These are phyloP conservation scores for Elaeis guineensis DNA, from an alignment of 176 grass and related monocot species.

Conservation along the genomic window DNA sequence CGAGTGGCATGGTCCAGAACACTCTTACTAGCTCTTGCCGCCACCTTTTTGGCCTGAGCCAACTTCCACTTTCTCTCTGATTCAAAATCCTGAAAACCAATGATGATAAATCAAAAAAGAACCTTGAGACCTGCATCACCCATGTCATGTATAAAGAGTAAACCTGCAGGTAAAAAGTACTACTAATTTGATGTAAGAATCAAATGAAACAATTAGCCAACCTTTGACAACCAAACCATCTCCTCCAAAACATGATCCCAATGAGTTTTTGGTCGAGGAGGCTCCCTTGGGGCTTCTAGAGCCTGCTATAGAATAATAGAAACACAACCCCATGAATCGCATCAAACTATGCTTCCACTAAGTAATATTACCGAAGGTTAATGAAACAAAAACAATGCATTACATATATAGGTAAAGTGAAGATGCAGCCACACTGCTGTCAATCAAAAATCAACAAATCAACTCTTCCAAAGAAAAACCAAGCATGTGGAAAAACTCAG, in stretches of 20 bases:
- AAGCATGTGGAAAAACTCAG: no score
- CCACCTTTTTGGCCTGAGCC: slow-evolving; percentile 87
- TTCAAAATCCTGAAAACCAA: slow-evolving; percentile 71
- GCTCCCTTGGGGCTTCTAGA: slow-evolving; percentile 84
- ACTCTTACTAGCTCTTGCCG: slow-evolving; percentile 67
- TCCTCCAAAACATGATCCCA: slow-evolving; percentile 98
- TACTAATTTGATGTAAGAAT: no score
- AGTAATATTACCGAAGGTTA: no score
- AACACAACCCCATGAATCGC: background rate
- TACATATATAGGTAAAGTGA: no score
- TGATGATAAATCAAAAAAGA: slow-evolving; percentile 23
- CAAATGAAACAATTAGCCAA: slow-evolving; percentile 20
- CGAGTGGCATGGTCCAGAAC: slow-evolving; percentile 67
- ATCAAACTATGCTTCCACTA: background rate
- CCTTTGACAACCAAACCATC: slow-evolving; percentile 94
- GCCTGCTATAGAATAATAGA: slow-evolving; percentile 30
- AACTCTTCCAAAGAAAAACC: no score
- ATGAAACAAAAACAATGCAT: no score
- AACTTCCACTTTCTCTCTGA: slow-evolving; percentile 98
- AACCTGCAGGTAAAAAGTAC: no score
- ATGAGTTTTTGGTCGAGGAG: slow-evolving; percentile 75
- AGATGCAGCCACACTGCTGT: no score
- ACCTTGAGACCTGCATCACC: no score
- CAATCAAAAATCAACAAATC: no score
- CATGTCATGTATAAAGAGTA: no score